These are phyloP conservation scores for Moricandia moricandioides DNA, from an alignment of 345 rosid genomes.

Conservation along the genomic window DNA sequence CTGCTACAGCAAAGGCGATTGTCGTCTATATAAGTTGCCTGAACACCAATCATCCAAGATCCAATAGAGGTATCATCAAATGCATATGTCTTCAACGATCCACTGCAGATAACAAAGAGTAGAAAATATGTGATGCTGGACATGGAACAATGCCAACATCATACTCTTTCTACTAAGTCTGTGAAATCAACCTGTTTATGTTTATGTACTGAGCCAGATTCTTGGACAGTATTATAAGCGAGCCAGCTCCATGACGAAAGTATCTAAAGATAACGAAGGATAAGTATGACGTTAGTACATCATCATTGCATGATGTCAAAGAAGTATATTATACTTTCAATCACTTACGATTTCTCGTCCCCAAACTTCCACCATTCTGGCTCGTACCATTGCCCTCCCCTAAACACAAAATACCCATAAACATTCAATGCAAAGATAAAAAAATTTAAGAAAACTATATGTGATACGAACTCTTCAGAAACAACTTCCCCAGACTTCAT, in stretches of 20 bases:
- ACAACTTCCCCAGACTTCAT: slow-evolving; percentile 97
- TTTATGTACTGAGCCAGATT: slow-evolving; percentile 76
- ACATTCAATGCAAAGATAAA: neutral
- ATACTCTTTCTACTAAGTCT: neutral
- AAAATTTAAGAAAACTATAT: slow-evolving; percentile 5
- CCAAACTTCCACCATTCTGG: slow-evolving; percentile 99
- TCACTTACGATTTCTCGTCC: slow-evolving; percentile 87
- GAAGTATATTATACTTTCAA: neutral
- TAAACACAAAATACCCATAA: slow-evolving; percentile 38
- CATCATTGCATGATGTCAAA: neutral
- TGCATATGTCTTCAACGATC: slow-evolving; percentile 81
- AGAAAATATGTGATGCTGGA: neutral
- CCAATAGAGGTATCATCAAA: slow-evolving; percentile 83
- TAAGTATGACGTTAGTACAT: neutral
- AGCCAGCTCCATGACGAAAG: slow-evolving; percentile 79
- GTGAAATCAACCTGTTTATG: slow-evolving; percentile 67
- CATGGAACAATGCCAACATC: slow-evolving; percentile 14
- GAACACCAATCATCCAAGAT: slow-evolving; percentile 97
- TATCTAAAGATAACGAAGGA: slow-evolving; percentile 52
- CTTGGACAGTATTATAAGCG: slow-evolving; percentile 74
- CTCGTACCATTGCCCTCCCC: slow-evolving; percentile 91
- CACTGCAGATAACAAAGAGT: slow-evolving; percentile 48
- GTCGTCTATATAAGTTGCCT: slow-evolving; percentile 86
- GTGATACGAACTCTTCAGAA: slow-evolving; percentile 56
- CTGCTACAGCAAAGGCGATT: slow-evolving; percentile 85